These are phyloP conservation scores for Multifurca ochricompacta DNA, from an alignment of 768 basidiomycete genomes.

Conservation along the genomic window DNA sequence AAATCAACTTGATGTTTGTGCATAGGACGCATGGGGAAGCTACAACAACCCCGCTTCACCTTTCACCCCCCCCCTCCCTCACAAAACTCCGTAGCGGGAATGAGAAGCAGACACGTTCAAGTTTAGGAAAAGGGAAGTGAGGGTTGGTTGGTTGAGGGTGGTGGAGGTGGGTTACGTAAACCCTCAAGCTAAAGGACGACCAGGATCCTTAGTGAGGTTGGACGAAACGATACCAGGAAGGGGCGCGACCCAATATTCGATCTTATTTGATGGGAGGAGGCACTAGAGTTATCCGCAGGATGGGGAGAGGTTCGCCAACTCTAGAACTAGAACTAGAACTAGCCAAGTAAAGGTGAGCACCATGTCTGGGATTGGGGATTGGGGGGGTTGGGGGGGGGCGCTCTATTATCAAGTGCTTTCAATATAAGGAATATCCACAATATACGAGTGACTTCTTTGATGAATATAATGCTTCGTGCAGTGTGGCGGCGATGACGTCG, in stretches of 20 bases:
- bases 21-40: background rate
- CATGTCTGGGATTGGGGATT: background rate
- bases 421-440: background rate
- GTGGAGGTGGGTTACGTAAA: background rate
- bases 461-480: too few relatives aligned
- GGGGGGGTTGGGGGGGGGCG: background rate
- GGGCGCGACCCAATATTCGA: background rate
- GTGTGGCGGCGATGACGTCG: too few relatives aligned
- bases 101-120: background rate
- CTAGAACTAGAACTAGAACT: too few relatives aligned
- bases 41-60: too few relatives aligned
- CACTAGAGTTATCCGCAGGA: background rate
- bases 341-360: background rate
- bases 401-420: background rate
- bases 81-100: background rate
- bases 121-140: background rate
- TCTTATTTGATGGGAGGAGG: background rate
- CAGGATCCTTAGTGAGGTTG: too few relatives aligned
- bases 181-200: background rate
- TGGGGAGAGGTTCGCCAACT: background rate
- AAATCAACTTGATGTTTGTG: background rate
- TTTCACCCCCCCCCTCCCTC: background rate
- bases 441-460: too few relatives aligned
- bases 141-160: background rate
- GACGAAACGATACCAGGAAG: background rate